Conservation (phyloP, 805 yeast species). For the Pichia manshurica region DNA sequence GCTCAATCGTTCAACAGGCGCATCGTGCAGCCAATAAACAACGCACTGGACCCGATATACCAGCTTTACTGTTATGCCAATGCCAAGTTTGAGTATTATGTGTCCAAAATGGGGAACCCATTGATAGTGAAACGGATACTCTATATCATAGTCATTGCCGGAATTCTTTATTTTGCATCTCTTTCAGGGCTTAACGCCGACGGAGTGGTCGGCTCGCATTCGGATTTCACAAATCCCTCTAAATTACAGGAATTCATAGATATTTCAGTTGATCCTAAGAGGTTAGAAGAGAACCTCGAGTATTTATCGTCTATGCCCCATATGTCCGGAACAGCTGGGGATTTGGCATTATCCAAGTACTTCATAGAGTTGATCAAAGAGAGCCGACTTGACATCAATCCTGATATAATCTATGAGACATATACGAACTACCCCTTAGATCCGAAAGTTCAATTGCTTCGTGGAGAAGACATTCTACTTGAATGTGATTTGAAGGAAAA, state of each 20-base stretch:
- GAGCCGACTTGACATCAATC: conserved; percentile 49
- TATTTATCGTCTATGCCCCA: conserved; percentile 80
- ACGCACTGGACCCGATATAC: conserved; percentile 46
- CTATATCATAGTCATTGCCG: conserved; percentile 62
- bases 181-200: conserved; percentile 50
- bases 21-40: conserved; percentile 39
- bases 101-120: conserved; percentile 78
- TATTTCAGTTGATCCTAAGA: conserved; percentile 46
- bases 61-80: conserved; percentile 39
- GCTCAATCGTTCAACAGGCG: conserved; percentile 32
- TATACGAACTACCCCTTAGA: conserved; percentile 59
- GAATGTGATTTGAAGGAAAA: conserved; percentile 22
- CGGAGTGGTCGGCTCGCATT: conserved; percentile 35
- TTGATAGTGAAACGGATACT: conserved; percentile 70
- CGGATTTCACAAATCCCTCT: conserved; percentile 59
- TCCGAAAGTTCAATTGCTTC: conserved; percentile 27
- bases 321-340: conserved; percentile 84
- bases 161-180: conserved; percentile 51
- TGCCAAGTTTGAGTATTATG: conserved; percentile 46
- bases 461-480: conserved; percentile 18
- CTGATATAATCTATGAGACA: conserved; percentile 45
- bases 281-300: conserved; percentile 61
- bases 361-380: conserved; percentile 52
- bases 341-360: conserved; percentile 62
- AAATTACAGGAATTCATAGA: conserved; percentile 45